Percentiles rank a stretch among this genome's conserved stretches.
phyloP scores from a whole-genome alignment of 495 filamentous ascomycete species.

The Talaromyces liani region DNA sequence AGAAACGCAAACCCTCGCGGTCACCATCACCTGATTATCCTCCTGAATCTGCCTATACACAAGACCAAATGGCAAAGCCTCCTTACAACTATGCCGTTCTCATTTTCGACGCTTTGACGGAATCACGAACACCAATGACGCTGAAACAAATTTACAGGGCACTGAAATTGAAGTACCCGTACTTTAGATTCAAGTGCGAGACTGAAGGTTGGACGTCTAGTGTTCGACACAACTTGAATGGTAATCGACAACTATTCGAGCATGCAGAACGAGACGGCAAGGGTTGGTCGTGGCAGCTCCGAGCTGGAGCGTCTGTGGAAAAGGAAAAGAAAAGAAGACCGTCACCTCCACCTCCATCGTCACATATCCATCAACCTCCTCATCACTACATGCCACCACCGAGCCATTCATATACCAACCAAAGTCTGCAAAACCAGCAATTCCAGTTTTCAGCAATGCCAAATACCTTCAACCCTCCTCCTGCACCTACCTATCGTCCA shows the following conservation, averaged over 20 bases:
- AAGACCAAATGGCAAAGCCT: constrained; percentile 80
- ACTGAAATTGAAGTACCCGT: constrained; percentile 82
- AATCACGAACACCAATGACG: constrained; percentile 63
- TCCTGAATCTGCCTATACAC: constrained; percentile 66
- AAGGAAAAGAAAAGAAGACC: constrained; percentile 59
- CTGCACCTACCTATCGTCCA: constrained; percentile 11
- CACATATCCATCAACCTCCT: constrained; percentile 33
- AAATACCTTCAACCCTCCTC: constrained; percentile 20
- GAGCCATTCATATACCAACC: constrained; percentile 28
- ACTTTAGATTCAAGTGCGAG: constrained; percentile 70
- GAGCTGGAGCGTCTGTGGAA: constrained; percentile 56
- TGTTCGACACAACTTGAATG: constrained; percentile 90
- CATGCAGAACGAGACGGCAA: constrained; percentile 73
- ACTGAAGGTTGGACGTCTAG: constrained; percentile 96
- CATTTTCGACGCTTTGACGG: constrained; percentile 80
- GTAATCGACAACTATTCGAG: constrained; percentile 72
- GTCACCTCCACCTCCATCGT: constrained; percentile 45
- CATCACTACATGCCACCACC: constrained; percentile 36
- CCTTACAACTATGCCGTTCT: constrained; percentile 80
- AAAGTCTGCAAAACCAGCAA: constrained; percentile 29
- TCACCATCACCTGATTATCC: constrained; percentile 67
- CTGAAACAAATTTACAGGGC: constrained; percentile 91
- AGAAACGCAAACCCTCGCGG: constrained; percentile 49
- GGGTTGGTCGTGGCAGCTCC: constrained; percentile 63
- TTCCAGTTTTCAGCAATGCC: constrained; percentile 40